Percentiles rank a stretch among this genome's conserved stretches.
These are phyloP conservation scores for Monosporascus sp. DNA, from an alignment of 2,329 filamentous ascomycete species.

Conservation along the genomic window DNA sequence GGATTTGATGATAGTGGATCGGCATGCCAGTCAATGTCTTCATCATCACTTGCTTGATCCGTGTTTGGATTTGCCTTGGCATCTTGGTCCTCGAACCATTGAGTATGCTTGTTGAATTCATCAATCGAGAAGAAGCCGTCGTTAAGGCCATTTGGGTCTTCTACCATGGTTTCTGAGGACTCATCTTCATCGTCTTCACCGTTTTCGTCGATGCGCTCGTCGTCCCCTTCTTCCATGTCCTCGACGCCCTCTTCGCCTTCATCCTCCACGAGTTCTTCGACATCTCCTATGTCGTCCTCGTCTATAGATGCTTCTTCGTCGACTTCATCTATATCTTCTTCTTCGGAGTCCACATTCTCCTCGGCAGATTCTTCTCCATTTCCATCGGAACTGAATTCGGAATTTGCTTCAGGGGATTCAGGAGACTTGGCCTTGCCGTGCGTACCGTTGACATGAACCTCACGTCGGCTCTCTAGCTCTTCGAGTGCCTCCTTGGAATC, in stretches of 20 bases:
- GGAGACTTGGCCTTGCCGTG: constrained; percentile 29
- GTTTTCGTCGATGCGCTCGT: constrained; percentile 32
- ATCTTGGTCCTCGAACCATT: constrained; percentile 84
- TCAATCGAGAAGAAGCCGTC: constrained; percentile 98
- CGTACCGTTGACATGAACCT: constrained; percentile 45
- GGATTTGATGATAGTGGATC: constrained; percentile 56
- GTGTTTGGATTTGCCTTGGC: constrained; percentile 68
- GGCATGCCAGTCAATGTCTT: constrained; percentile 80
- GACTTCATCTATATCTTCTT: constrained; percentile 28
- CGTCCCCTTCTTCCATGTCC: constrained; percentile 29
- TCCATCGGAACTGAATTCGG: constrained; percentile 15
- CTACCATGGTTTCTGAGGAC: constrained; percentile 50
- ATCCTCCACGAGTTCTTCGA: constrained; percentile 15
- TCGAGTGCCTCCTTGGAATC: constrained; percentile 42
- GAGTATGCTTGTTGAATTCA: constrained; percentile 91
- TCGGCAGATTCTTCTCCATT: constrained; percentile 26
- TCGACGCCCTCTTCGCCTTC: constrained; percentile 25
- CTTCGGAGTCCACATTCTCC: constrained; percentile 25
- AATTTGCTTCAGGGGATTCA: constrained; percentile 32
- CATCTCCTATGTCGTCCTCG: constrained; percentile 25
- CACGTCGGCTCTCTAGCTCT: constrained; percentile 47
- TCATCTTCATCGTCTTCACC: constrained; percentile 43
- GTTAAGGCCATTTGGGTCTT: constrained; percentile 81
- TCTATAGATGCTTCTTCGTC: constrained; percentile 27
- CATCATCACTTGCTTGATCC: constrained; percentile 72